phyloP scores from a whole-genome alignment of 495 filamentous ascomycete genomes.

The Emericellopsis terricola region DNA sequence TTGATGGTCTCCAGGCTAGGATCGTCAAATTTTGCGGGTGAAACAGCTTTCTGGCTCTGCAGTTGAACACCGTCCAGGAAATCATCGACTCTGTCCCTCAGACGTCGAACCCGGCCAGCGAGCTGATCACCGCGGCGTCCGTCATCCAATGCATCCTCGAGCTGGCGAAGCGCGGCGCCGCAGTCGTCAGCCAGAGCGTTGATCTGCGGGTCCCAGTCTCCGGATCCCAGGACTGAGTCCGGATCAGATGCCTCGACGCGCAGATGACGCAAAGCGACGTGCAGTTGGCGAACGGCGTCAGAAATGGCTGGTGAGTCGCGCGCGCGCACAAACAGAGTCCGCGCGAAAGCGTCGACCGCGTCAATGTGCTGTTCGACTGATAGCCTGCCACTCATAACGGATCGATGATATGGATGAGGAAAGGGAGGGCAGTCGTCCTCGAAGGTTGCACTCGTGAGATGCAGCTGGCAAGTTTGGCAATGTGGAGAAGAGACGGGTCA shows the following conservation, averaged over 20 bases:
- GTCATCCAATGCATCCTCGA: conserved; percentile 25
- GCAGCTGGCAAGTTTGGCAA: too few relatives aligned
- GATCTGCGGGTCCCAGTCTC: conserved; percentile 23
- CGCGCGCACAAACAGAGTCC: conserved; percentile 19
- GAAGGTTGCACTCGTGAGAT: too few relatives aligned
- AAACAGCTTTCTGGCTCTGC: conserved; percentile 7
- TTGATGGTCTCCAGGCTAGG: conserved; percentile 21
- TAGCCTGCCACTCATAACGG: conserved; percentile 4
- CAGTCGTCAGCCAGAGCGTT: conserved; percentile 27
- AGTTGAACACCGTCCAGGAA: conserved; percentile 29
- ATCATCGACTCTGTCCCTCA: conserved; percentile 20
- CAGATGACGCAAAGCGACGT: conserved; percentile 28
- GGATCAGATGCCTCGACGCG: conserved; percentile 28
- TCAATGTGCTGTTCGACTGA: conserved; percentile 15
- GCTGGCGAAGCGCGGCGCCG: conserved; percentile 27
- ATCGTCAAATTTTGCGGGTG: conserved; percentile 7
- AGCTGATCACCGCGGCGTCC: conserved; percentile 3
- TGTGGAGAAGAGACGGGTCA: too few relatives aligned
- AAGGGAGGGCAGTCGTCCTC: too few relatives aligned
- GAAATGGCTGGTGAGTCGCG: conserved; percentile 17
- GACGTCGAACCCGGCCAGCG: neutral
- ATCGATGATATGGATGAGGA: conserved; percentile 3
- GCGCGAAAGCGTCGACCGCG: conserved; percentile 21
- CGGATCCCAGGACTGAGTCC: conserved; percentile 24
- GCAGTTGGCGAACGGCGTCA: conserved; percentile 20